These are phyloP conservation scores for Apiotrichum domesticum DNA, from an alignment of 1,284 basidiomycete genomes.

Conservation along the genomic window DNA sequence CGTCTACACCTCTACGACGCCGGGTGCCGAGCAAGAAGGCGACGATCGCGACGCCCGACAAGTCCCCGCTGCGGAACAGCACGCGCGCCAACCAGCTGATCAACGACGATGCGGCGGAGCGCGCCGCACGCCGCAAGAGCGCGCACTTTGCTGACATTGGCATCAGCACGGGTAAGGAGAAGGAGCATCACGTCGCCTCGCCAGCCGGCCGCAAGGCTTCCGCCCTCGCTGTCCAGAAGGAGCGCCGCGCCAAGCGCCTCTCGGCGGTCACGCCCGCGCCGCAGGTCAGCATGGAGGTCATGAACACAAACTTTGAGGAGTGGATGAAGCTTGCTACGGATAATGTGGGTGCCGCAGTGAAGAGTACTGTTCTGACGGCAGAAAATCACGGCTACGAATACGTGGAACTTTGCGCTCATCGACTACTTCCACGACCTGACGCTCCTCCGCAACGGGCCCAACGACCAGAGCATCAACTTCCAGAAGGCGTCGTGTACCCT, in stretches of 20 bases:
- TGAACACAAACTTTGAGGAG: slow-evolving; percentile 88
- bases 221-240: slow-evolving; percentile 22
- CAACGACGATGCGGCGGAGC: slow-evolving; percentile 41
- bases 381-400: slow-evolving; percentile 99
- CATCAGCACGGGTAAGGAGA: slow-evolving; percentile 7
- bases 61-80: slow-evolving; percentile 6
- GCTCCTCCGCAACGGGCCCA: slow-evolving; percentile 80
- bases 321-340: slow-evolving; percentile 99
- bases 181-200: background rate
- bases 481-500: slow-evolving; percentile 96
- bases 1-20: slow-evolving; percentile 7
- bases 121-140: slow-evolving; percentile 33
- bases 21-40: slow-evolving; percentile 5
- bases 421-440: slow-evolving; percentile 99
- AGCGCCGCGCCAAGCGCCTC: slow-evolving; percentile 29
- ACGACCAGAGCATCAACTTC: slow-evolving; percentile 88
- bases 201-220: slow-evolving; percentile 24
- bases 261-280: slow-evolving; percentile 32
- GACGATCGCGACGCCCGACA: background rate
- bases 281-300: slow-evolving; percentile 57
- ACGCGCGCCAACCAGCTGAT: slow-evolving; percentile 16
- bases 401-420: slow-evolving; percentile 96
- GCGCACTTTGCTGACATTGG: slow-evolving; percentile 34
- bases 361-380: slow-evolving; percentile 38
- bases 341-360: slow-evolving; percentile 60